phyloP scores from a whole-genome alignment of 2,329 filamentous ascomycete species.

The Aspergillus transmontanensis region DNA sequence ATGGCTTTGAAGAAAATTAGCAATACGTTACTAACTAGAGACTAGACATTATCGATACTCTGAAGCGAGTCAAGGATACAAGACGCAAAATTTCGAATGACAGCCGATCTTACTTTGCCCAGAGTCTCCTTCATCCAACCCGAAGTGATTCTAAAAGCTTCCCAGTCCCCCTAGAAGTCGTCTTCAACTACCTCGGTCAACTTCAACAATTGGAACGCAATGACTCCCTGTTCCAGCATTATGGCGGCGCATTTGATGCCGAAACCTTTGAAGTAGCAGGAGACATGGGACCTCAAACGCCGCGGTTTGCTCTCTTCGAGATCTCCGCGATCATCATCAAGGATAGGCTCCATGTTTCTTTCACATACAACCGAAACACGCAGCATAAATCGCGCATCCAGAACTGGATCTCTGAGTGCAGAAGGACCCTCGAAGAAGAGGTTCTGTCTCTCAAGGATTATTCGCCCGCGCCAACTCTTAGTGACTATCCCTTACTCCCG shows the following conservation, averaged over 20 bases:
- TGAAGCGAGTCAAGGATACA: slow-evolving; percentile 43
- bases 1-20: background rate
- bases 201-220: slow-evolving; percentile 49
- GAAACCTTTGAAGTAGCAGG: slow-evolving; percentile 39
- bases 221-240: slow-evolving; percentile 46
- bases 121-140: slow-evolving; percentile 28
- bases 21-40: slow-evolving; percentile 13
- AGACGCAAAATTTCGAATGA: slow-evolving; percentile 37
- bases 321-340: slow-evolving; percentile 53
- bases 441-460: slow-evolving; percentile 27
- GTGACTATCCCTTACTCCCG: slow-evolving; percentile 48
- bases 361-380: slow-evolving; percentile 54
- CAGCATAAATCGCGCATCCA: slow-evolving; percentile 45
- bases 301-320: slow-evolving; percentile 54
- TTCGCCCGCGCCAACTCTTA: slow-evolving; percentile 39
- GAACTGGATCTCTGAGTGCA: slow-evolving; percentile 47
- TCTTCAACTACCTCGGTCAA: slow-evolving; percentile 45
- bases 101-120: slow-evolving; percentile 40
- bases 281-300: slow-evolving; percentile 48
- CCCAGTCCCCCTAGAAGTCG: slow-evolving; percentile 44
- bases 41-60: slow-evolving; percentile 31
- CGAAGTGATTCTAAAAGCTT: slow-evolving; percentile 34
- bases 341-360: slow-evolving; percentile 50
- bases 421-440: slow-evolving; percentile 37
- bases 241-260: slow-evolving; percentile 37